Evolutionary conservation across 495 filamentous ascomycete genomes (phyloP).

Genomic region (Penicillium psychrofluorescens): DNA sequence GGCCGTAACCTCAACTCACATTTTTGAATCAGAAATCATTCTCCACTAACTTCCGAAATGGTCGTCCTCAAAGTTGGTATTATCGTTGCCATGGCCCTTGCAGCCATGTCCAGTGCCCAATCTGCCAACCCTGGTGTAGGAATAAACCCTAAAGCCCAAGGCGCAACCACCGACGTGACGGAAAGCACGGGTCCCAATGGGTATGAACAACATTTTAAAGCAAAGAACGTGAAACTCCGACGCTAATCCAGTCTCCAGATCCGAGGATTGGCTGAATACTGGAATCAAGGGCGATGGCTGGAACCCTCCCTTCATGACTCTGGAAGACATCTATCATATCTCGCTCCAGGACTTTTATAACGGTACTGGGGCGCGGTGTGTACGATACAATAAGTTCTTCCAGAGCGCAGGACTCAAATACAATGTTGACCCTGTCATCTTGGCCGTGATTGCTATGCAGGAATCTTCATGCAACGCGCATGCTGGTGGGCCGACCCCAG

Average conservation of each 20-base stretch:
- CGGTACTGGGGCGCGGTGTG: constrained; percentile 16
- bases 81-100: constrained; percentile 5
- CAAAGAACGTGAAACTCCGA: background rate
- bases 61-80: constrained; percentile 3
- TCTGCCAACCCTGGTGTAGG: constrained; percentile 20
- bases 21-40: too few relatives aligned
- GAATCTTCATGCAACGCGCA: constrained; percentile 28
- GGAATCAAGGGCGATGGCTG: constrained; percentile 22
- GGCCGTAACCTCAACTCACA: too few relatives aligned
- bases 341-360: constrained; percentile 16
- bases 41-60: background rate
- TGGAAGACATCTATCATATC: constrained; percentile 21
- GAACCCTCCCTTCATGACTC: constrained; percentile 22
- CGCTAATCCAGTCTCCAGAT: constrained; percentile 4
- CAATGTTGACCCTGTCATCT: constrained; percentile 23
- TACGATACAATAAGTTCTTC: constrained; percentile 25
- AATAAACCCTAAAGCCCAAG: constrained; percentile 18
- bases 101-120: constrained; percentile 9
- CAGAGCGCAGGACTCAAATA: constrained; percentile 20
- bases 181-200: constrained; percentile 19
- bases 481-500: constrained; percentile 24
- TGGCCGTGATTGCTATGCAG: constrained; percentile 30
- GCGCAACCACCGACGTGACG: constrained; percentile 22
- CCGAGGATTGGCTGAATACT: constrained; percentile 29
- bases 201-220: constrained; percentile 3